Evolutionary conservation across 1,284 basidiomycete genomes (phyloP), one percentile per base, ranked within the genome.

Genomic region (Retiboletus flavoniger): DNA sequence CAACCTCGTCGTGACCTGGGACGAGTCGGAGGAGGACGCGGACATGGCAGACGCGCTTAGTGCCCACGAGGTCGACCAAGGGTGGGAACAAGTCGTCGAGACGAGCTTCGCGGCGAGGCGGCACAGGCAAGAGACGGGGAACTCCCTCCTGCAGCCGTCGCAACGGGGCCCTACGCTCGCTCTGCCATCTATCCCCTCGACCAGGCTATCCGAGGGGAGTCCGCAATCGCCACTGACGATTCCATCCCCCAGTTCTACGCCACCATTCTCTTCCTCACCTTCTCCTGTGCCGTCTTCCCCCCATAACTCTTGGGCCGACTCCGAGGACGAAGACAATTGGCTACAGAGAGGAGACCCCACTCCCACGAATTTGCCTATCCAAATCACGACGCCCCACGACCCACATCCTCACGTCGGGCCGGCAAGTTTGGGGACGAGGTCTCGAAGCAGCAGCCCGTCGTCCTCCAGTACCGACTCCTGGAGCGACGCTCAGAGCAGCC

Each of bases 201-300:
- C 49, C 28, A 50, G 53, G 35, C 2, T 41, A 26, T 70, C 66
- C n/a, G 63, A 64, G n/a, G 58, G 24, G 10, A 50, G 51, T 17
- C 29, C 16, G 1, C 65, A 65, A 43, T 70, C 68, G 7, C 68
- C 68, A 2, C 45, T 68, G 36, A 67, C 65, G n/a, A 68, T 71
- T 10, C 57, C 56, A 10, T 53, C 63, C 3, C 50, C 56, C 1
- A 54, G 43, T 43, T 53, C 54, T 29, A 13, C 42, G 1, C 62
- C 64, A 2, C 51, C 64, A 13, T 42, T 40, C 8, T 58, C 68
- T 3, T 48, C 53, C 17, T 65, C 62, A 3, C 52, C 64, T 10
- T 55, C 57, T 17, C 43, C 48, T 14, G 10, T 42, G 3, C 36
- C 51, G 7, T 57, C 64, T 16, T 42, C 60, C 19, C 16, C n/a